Evolutionary conservation across 1,284 basidiomycete genomes (phyloP), one percentile per base, ranked within the genome.

Genomic region (Spongispora temasekensis): DNA sequence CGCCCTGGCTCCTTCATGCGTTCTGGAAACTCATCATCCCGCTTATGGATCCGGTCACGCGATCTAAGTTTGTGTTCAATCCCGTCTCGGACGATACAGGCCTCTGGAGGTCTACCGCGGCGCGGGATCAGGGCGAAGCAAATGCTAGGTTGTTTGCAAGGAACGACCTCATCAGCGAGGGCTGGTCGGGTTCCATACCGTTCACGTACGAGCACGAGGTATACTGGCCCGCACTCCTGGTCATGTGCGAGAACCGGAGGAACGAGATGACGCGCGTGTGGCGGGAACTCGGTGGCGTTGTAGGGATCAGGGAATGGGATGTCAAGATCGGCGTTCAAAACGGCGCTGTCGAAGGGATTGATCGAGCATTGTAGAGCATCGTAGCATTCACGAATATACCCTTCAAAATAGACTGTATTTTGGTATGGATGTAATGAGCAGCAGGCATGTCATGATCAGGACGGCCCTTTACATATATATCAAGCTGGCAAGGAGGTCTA

Each of bases 21-120:
- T 95, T 95, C 79, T 94, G 91, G 81, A 90, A 88, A 62, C 79
- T 93, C 63, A 87, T 97, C 70, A 85, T 81, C 58, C 94, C 95
- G 0, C 86, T 93, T 71, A 82, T 92, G 54, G 90, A 92, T 74
- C 87, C 90, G 9, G 69, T 93, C 65, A 97, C 95, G 0, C 87
- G 90, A 12, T 66, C 78, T 30, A 90, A 90, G 69, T 77, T 90
- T 71, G 79, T 83, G 58, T 90, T 93, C 76, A 91, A 93, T 67
- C 88, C 89, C 17, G 52, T 75, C 13, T 37, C 57, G 5, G 70
- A 67, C 34, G 56, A 56, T 2, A 23, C 21, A 1, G 73, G 71
- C 2, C 48, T 72, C 1, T 72, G 69, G 71, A 60, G 63, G 3
- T 63, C 72, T 0, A 55, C 34, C 17, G 63, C 59, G 28, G 63